Conservation (phyloP, 192 early-diverging fungal genomes). For the Gaertneriomyces semiglobifer region DNA sequence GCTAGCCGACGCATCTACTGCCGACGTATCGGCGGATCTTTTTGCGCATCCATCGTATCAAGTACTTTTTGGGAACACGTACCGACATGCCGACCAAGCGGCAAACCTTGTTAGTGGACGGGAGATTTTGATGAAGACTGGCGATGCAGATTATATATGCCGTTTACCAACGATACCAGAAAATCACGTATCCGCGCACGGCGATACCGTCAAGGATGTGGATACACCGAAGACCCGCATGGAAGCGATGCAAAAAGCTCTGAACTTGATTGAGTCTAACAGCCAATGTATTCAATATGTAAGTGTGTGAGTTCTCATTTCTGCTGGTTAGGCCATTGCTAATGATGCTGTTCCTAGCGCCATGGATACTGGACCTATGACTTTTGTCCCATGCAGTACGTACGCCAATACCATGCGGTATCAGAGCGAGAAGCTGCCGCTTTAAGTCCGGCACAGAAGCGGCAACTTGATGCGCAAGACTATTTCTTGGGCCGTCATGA, state of each 20-base stretch:
- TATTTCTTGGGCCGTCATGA: neutral
- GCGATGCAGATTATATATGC: neutral
- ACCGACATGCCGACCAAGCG: neutral
- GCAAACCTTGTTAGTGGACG: neutral
- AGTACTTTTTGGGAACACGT: slow-evolving; percentile 2
- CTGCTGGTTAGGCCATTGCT: neutral
- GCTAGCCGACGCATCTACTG: neutral
- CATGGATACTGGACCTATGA: slow-evolving; percentile 78
- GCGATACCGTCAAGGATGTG: neutral
- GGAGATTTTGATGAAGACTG: neutral
- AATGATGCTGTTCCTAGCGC: slow-evolving; percentile 11
- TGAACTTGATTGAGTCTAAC: too few relatives aligned
- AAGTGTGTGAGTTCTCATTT: neutral
- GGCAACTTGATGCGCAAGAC: slow-evolving; percentile 23
- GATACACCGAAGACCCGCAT: neutral
- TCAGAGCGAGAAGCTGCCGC: slow-evolving; percentile 31
- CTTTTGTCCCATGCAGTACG: slow-evolving; percentile 68
- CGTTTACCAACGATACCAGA: neutral
- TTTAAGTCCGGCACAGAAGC: slow-evolving; percentile 14
- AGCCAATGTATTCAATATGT: slow-evolving; percentile 1
- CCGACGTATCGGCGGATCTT: neutral
- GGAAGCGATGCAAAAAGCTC: neutral
- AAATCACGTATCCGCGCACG: neutral
- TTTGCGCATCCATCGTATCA: slow-evolving; percentile 2
- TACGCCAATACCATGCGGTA: slow-evolving; percentile 61